Evolutionary conservation across 768 basidiomycete genomes (phyloP).

Genomic region (Mycena metata): DNA sequence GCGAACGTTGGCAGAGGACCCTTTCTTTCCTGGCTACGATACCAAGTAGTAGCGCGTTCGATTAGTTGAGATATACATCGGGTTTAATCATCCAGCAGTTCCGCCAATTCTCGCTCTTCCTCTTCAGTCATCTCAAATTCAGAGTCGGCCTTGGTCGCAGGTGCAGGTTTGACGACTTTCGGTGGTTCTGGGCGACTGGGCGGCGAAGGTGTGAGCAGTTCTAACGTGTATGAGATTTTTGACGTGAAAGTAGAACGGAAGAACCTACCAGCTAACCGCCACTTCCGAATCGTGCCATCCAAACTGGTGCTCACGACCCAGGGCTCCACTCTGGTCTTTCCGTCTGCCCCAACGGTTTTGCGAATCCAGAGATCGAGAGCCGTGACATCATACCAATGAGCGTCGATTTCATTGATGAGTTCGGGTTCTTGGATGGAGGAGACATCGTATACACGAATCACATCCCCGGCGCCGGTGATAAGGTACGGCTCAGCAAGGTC

Average conservation of each 20-base stretch:
- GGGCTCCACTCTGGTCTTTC: conserved; percentile 69
- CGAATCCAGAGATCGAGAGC: conserved; percentile 81
- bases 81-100: conserved; percentile 63
- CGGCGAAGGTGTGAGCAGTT: conserved; percentile 53
- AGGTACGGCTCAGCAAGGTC: conserved; percentile 79
- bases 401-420: conserved; percentile 81
- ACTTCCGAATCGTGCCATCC: conserved; percentile 89
- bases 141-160: conserved; percentile 33
- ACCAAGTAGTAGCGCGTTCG: conserved; percentile 3
- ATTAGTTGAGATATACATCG: background rate
- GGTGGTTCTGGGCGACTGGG: conserved; percentile 28
- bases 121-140: conserved; percentile 80
- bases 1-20: conserved; percentile 64
- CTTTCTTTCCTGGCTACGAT: conserved; percentile 65
- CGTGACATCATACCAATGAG: conserved; percentile 92
- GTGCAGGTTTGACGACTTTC: conserved; percentile 29
- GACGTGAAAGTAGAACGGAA: background rate
- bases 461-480: conserved; percentile 87
- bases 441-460: conserved; percentile 85
- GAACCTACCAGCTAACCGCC: conserved; percentile 76
- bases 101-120: conserved; percentile 90
- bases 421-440: conserved; percentile 77
- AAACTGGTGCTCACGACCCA: conserved; percentile 89
- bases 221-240: conserved; percentile 43
- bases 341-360: conserved; percentile 57